Evolutionary conservation across 1,284 basidiomycete species (phyloP).

Genomic region (Salmacisia buchloeana): DNA sequence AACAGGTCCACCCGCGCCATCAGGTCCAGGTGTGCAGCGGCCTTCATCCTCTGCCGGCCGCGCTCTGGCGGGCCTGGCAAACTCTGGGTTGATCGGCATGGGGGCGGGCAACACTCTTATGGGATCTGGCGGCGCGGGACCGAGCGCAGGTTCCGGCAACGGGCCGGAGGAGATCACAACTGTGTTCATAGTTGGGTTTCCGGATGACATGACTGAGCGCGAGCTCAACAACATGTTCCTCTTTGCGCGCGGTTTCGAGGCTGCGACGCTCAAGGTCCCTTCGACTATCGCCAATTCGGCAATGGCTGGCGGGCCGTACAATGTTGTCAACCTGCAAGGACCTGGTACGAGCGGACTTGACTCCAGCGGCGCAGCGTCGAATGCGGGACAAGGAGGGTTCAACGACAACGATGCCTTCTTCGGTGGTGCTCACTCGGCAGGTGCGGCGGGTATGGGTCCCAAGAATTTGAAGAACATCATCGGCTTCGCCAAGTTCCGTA

Average conservation of each 20-base stretch:
- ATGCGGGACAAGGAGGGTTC: conserved; percentile 6
- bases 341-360: conserved; percentile 11
- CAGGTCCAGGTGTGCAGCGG: no score
- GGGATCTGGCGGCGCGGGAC: neutral
- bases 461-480: conserved; percentile 75
- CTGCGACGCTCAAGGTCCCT: conserved; percentile 93
- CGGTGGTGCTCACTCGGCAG: neutral
- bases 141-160: neutral
- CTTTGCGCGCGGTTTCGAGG: conserved; percentile 90
- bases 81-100: neutral
- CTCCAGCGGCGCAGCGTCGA: neutral
- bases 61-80: neutral
- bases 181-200: conserved; percentile 97
- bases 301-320: conserved; percentile 61
- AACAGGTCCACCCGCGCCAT: no score
- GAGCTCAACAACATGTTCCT: conserved; percentile 99
- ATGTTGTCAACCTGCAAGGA: conserved; percentile 37
- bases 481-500: conserved; percentile 92
- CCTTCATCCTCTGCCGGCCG: conserved; percentile 2
- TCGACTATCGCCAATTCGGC: neutral
- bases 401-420: neutral
- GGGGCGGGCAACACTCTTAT: neutral
- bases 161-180: conserved; percentile 81
- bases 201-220: conserved; percentile 97
- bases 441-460: conserved; percentile 20